Evolutionary conservation across 2,329 filamentous ascomycete species (phyloP).

Genomic region (Penicillium sp.): DNA sequence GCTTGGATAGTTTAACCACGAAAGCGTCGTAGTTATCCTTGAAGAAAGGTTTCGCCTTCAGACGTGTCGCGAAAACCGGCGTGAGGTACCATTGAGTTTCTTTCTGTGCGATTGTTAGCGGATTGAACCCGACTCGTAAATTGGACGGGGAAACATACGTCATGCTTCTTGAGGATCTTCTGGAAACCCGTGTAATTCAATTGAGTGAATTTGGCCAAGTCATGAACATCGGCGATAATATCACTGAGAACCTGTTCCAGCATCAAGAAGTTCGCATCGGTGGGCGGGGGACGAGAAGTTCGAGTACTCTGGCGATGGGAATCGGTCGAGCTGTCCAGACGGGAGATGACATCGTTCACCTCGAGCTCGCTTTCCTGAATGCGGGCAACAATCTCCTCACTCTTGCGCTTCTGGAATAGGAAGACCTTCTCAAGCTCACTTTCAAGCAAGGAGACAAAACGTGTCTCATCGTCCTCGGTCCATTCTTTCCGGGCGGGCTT

Average conservation of each 20-base stretch:
- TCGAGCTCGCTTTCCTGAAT: constrained; percentile 87
- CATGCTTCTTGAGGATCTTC: constrained; percentile 99
- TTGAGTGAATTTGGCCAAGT: constrained; percentile 96
- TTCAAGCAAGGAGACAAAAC: constrained; percentile 84
- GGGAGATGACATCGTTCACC: constrained; percentile 79
- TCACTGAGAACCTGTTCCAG: constrained; percentile 94
- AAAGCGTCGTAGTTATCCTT: constrained; percentile 98
- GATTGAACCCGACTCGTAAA: neutral
- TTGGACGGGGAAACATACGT: constrained; percentile 56
- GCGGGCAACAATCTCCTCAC: constrained; percentile 87
- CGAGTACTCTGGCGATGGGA: constrained; percentile 31
- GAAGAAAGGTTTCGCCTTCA: constrained; percentile 97
- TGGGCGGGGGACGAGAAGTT: constrained; percentile 47
- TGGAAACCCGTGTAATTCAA: constrained; percentile 98
- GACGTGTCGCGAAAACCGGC: constrained; percentile 89
- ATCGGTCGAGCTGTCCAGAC: constrained; percentile 59
- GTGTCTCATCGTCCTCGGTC: constrained; percentile 87
- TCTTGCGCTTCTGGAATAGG: constrained; percentile 95
- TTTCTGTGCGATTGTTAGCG: constrained; percentile 60
- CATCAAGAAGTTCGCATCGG: constrained; percentile 89
- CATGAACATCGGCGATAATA: constrained; percentile 97
- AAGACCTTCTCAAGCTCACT: constrained; percentile 95
- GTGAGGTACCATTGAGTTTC: constrained; percentile 88
- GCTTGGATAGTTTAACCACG: constrained; percentile 87
- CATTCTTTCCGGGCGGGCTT: constrained; percentile 63